Conservation (phyloP, 2,329 filamentous ascomycete species). For the Plenodomus biglobosus region DNA sequence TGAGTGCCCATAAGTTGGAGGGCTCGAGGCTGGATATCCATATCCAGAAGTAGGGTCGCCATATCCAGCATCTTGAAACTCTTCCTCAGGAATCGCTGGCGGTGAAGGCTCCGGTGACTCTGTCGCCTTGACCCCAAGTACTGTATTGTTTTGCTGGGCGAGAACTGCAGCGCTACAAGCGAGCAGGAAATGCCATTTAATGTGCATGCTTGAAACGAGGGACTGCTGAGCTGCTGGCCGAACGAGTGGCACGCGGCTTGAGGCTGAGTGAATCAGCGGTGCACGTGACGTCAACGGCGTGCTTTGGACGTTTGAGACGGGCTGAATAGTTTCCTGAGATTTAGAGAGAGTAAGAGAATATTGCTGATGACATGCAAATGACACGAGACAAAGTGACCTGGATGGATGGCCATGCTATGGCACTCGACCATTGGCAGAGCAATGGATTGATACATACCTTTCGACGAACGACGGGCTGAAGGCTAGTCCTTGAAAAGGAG, state of each 20-base stretch:
- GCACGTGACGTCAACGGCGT: constrained; percentile 19
- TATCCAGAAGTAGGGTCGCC: no score
- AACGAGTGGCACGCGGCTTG: constrained; percentile 29
- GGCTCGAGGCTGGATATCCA: not conserved
- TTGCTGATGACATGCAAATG: not conserved
- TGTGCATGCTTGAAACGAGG: constrained; percentile 37
- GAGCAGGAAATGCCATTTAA: constrained; percentile 25
- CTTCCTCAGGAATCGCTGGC: not conserved
- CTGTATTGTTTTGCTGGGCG: constrained; percentile 23
- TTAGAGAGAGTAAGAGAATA: not conserved
- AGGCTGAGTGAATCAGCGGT: constrained; percentile 22
- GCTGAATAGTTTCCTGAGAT: not conserved
- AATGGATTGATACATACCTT: constrained; percentile 29
- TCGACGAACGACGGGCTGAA: constrained; percentile 29
- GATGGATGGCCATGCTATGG: not conserved
- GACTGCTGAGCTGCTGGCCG: constrained; percentile 22
- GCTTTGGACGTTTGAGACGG: not conserved
- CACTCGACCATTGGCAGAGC: not conserved
- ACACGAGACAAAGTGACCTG: not conserved
- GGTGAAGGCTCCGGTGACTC: not conserved
- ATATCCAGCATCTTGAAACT: no score
- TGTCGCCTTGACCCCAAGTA: constrained; percentile 1
- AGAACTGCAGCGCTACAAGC: constrained; percentile 22
- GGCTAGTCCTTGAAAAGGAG: constrained; percentile 21
- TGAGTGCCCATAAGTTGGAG: not conserved